Conservation (phyloP, 2,329 filamentous ascomycete species). For the Exophiala oligosperma region DNA sequence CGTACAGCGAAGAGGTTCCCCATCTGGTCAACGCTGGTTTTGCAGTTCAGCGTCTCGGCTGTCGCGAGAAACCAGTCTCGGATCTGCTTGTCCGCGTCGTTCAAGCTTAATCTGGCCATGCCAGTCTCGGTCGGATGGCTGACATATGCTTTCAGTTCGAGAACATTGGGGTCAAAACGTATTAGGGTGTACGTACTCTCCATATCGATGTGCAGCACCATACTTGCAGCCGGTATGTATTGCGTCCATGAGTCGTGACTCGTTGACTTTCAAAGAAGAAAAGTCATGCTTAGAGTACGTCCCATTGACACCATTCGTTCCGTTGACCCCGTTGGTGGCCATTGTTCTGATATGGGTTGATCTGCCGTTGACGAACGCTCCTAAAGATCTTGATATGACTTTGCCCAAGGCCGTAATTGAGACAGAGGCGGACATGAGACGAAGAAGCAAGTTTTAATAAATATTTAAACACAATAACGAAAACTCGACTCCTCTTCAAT, state of each 20-base stretch:
- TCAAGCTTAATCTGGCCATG: conserved; percentile 73
- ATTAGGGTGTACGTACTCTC: conserved; percentile 19
- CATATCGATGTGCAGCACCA: conserved; percentile 31
- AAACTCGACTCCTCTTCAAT: too few species aligned
- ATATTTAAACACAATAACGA: too few species aligned
- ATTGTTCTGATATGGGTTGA: conserved; percentile 7
- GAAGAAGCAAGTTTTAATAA: too few species aligned
- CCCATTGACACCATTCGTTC: conserved; percentile 19
- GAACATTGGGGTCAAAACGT: background rate
- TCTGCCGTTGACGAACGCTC: background rate
- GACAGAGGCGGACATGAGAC: too few species aligned
- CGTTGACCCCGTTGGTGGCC: conserved; percentile 18
- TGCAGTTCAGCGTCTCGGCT: conserved; percentile 64
- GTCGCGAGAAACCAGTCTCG: conserved; percentile 74
- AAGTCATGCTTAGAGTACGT: conserved; percentile 23
- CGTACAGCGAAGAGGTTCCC: conserved; percentile 78
- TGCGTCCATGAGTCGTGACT: conserved; percentile 27
- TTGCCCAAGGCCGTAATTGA: too few species aligned
- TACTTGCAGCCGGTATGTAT: conserved; percentile 30
- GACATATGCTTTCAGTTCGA: background rate
- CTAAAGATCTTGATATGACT: too few species aligned
- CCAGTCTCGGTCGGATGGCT: conserved; percentile 44
- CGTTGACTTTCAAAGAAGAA: conserved; percentile 29
- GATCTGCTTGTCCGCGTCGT: conserved; percentile 68
- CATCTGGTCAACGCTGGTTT: conserved; percentile 69